phyloP scores from a whole-genome alignment of 2,329 filamentous ascomycete genomes.

The Penicillium sp. region DNA sequence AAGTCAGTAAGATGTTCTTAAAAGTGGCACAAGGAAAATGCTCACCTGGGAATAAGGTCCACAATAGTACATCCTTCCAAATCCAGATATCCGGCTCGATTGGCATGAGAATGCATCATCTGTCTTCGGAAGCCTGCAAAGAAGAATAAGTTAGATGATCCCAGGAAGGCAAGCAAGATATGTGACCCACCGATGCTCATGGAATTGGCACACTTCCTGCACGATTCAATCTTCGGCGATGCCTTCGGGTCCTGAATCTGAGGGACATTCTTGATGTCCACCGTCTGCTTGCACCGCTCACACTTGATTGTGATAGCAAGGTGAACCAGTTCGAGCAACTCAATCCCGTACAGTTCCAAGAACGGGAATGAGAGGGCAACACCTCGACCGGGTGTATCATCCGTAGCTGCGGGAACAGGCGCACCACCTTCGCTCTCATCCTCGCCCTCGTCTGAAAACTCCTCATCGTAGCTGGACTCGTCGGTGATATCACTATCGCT shows the following conservation, averaged over 20 bases:
- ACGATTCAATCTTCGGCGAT: slow-evolving; percentile 47
- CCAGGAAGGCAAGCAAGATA: too few relatives aligned
- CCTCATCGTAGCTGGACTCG: slow-evolving; percentile 48
- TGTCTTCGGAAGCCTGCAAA: slow-evolving; percentile 60
- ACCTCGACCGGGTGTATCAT: slow-evolving; percentile 57
- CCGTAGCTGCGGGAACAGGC: slow-evolving; percentile 32
- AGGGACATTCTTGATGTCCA: slow-evolving; percentile 67
- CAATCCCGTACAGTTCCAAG: slow-evolving; percentile 73
- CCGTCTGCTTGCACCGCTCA: slow-evolving; percentile 70
- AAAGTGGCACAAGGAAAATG: background rate
- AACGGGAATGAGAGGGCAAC: slow-evolving; percentile 77
- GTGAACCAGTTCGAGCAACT: slow-evolving; percentile 67
- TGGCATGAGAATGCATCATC: slow-evolving; percentile 69
- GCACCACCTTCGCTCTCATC: slow-evolving; percentile 44
- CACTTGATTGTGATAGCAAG: slow-evolving; percentile 74
- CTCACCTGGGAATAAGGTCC: slow-evolving; percentile 70
- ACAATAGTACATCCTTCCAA: slow-evolving; percentile 69
- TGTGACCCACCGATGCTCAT: slow-evolving; percentile 45
- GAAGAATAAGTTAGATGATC: background rate
- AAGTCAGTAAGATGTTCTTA: slow-evolving; percentile 1
- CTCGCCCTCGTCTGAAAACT: slow-evolving; percentile 44
- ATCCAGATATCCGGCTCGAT: slow-evolving; percentile 76
- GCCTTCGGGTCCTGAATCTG: slow-evolving; percentile 49
- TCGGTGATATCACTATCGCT: slow-evolving; percentile 41
- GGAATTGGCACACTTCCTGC: slow-evolving; percentile 55